phyloP scores from a whole-genome alignment of 495 filamentous ascomycete genomes.

The Friedmanniomyces simplex region DNA sequence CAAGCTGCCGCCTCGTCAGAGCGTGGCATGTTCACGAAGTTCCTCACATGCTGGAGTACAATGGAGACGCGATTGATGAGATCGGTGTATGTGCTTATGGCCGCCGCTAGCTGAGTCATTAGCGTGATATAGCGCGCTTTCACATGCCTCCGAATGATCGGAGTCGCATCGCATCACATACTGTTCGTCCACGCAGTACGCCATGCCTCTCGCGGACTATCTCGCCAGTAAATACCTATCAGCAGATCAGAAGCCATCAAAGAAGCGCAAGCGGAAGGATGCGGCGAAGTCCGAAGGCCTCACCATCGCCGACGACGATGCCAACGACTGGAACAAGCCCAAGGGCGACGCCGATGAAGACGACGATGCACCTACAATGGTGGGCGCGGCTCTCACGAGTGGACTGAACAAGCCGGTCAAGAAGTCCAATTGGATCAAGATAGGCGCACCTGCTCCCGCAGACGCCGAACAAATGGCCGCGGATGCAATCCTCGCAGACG shows the following conservation, averaged over 20 bases:
- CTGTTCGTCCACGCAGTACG: background rate
- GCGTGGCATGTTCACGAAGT: slow-evolving; percentile 14
- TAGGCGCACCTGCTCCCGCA: slow-evolving; percentile 44
- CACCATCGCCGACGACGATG: slow-evolving; percentile 87
- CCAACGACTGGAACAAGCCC: slow-evolving; percentile 50
- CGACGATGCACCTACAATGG: slow-evolving; percentile 37
- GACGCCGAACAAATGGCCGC: slow-evolving; percentile 53
- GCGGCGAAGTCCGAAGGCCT: slow-evolving; percentile 44
- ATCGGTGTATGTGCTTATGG: no score
- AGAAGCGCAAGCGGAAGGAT: slow-evolving; percentile 62
- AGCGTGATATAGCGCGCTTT: background rate
- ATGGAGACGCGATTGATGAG: no score
- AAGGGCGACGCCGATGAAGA: slow-evolving; percentile 33
- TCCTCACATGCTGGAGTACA: background rate
- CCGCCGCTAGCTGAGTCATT: background rate
- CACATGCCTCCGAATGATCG: background rate
- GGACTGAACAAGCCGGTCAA: slow-evolving; percentile 60
- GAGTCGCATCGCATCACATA: background rate
- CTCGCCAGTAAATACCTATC: slow-evolving; percentile 91
- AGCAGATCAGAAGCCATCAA: slow-evolving; percentile 59
- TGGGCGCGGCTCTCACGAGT: slow-evolving; percentile 38
- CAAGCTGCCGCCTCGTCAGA: slow-evolving; percentile 64
- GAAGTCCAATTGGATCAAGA: slow-evolving; percentile 64
- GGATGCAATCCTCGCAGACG: slow-evolving; percentile 71
- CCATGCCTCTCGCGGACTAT: slow-evolving; percentile 65